Evolutionary conservation across 495 filamentous ascomycete species (phyloP), one percentile per base, ranked within the genome.

Genomic region (Talaromyces proteolyticus): DNA sequence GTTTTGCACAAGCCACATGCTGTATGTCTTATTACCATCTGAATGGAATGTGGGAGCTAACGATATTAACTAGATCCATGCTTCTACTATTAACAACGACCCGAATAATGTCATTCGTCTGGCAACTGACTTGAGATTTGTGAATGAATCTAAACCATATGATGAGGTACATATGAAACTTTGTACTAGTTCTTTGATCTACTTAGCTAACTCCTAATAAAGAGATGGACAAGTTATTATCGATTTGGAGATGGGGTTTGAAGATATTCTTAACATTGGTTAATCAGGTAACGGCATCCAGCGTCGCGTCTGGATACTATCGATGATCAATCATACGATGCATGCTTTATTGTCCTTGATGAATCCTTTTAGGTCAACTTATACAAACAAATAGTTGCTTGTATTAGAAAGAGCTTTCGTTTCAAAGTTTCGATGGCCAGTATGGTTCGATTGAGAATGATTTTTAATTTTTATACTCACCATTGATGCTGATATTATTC

Each of bases 1-100:
- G 77, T 82, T 3, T 62, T 82, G 29, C 80, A 82, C 52, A 76
- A 77, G 41, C 76, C 78, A 26, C 79, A 77, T 56, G 66, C 69
- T 61, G 72, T 80, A 55, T 47, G 58, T 14, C 18, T 22, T 36
- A 7, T 16, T 5, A 17, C 2, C 17, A 38, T 6, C 10, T 3
- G 8, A 16, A 44, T 3, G 2, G 24, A 29, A 6, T 3, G 11
- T 14, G 3, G 0, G 11, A 44, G 10, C 42, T 53, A 25, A 49
- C 22, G 12, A n/a, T 3, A n/a, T 14, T 25, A 17, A 18, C n/a
- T 53, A 76, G 73, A 78, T 82, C 39, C 80, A 82, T 53, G 77
- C 74, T 0, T 75, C 73, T 6, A 74, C 70, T 3, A 64, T 77
- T 36, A 84, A 81, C 50, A 68, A 82, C 45, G 78, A 81, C 53